Conservation (phyloP, 2,329 filamentous ascomycete species). For the Paraphaeosphaeria minitans region DNA sequence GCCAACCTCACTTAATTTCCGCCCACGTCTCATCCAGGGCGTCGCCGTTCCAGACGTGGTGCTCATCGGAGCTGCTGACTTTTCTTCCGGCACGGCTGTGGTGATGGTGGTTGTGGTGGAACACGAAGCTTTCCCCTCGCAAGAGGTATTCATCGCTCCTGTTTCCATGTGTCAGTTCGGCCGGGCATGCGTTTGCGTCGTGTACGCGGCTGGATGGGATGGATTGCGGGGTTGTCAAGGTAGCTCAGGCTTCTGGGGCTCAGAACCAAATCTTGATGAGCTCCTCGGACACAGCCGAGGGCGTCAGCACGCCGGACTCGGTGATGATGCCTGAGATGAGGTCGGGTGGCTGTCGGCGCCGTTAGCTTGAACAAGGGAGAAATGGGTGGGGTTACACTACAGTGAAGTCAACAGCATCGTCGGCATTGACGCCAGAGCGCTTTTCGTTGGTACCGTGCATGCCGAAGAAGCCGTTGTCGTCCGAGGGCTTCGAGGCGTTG, state of each 20-base stretch:
- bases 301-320: conserved; percentile 73
- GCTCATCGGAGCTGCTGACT: conserved; percentile 20
- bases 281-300: conserved; percentile 72
- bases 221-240: conserved; percentile 8
- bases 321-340: conserved; percentile 76
- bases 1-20: not conserved
- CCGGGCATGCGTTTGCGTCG: not conserved
- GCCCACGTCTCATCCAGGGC: conserved; percentile 7
- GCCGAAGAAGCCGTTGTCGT: conserved; percentile 48
- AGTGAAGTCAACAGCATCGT: conserved; percentile 71
- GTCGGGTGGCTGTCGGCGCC: conserved; percentile 62
- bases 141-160: conserved; percentile 14
- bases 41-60: conserved; percentile 16
- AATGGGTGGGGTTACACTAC: conserved; percentile 48
- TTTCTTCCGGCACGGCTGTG: conserved; percentile 14
- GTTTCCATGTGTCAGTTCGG: conserved; percentile 15
- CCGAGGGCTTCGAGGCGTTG: conserved; percentile 47
- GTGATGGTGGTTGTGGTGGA: conserved; percentile 13
- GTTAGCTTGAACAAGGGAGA: conserved; percentile 8
- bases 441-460: conserved; percentile 28
- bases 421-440: conserved; percentile 30
- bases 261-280: conserved; percentile 66
- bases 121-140: conserved; percentile 13
- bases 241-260: conserved; percentile 16
- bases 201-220: not conserved